Percentiles rank a stretch among this genome's conserved stretches.
Evolutionary conservation across 2,329 filamentous ascomycete genomes (phyloP).

Genomic region (Aureobasidium sp.): DNA sequence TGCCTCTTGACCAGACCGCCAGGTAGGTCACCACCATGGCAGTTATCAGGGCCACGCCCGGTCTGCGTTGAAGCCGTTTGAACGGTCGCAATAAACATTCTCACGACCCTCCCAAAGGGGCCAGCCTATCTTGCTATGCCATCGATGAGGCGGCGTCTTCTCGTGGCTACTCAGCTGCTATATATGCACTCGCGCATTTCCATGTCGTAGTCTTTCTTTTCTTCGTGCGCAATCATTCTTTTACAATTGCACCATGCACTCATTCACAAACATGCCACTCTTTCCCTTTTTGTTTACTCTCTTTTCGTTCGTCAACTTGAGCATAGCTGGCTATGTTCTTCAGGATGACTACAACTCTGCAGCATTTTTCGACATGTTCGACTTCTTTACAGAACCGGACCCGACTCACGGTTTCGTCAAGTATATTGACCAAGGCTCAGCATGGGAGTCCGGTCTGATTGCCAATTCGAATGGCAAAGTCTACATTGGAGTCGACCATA

Average conservation of each 20-base stretch:
- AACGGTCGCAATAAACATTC: constrained; percentile 9
- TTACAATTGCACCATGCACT: constrained; percentile 13
- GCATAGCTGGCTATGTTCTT: constrained; percentile 19
- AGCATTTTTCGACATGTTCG: constrained; percentile 20
- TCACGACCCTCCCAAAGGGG: constrained; percentile 9
- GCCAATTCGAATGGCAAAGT: constrained; percentile 17
- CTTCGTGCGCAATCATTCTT: constrained; percentile 13
- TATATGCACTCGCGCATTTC: not conserved
- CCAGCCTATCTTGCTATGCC: constrained; percentile 7
- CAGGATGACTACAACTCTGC: constrained; percentile 18
- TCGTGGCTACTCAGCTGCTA: not conserved
- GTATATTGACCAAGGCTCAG: constrained; percentile 30
- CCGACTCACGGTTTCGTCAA: constrained; percentile 19
- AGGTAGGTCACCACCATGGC: not conserved
- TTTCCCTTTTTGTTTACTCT: constrained; percentile 11
- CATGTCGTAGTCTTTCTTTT: constrained; percentile 2
- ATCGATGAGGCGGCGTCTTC: not conserved
- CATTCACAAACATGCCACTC: constrained; percentile 14
- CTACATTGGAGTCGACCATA: constrained; percentile 29
- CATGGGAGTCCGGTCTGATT: constrained; percentile 20
- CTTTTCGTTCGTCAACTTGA: constrained; percentile 36
- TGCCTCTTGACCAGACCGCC: not conserved
- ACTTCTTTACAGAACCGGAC: constrained; percentile 29
- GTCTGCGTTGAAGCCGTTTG: constrained; percentile 6
- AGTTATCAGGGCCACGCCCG: constrained; percentile 8